Base-by-base conservation (phyloP, 768 basidiomycete species). In the Lentinula edodes region DNA sequence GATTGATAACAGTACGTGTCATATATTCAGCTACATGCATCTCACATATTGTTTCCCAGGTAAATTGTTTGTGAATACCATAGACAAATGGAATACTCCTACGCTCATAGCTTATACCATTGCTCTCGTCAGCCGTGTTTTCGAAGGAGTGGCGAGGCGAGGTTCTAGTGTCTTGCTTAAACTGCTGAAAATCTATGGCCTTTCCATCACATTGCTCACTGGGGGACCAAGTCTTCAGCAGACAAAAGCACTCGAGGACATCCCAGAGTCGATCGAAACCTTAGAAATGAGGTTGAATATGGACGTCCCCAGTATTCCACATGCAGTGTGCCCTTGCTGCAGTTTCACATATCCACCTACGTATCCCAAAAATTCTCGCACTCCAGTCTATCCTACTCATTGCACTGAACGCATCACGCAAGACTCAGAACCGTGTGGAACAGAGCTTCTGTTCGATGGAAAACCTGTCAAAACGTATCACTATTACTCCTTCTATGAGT, bases 401-500 rank as follows among this genome's bases (percentile, higher is more conserved):
- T n/a, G n/a, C n/a, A n/a, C n/a, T n/a, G n/a, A n/a, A n/a, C n/a
- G n/a, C n/a, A n/a, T 18, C 23, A 5, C 45, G 42, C 43, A 28
- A 6, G 18, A 2, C 23, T 20, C 42, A n/a, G 32, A 18, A 38
- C 2, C 34, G 41, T 60, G 58, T 20, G 43, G 43, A n/a, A 34
- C 58, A 23, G 13, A 15, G 2, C 16, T 62, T 4, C 34, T 62
- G 43, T 2, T n/a, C 7, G 5, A 46, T 32, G 55, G 55, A 2
- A 23, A 50, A 6, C 61, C 61, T 1, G 34, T 46, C 7, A 62
- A 62, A 34, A 16, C 36, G 3, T 57, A 57, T 20, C 28, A 62
- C 7, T 62, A 57, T 28, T 57, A 57, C 20, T 34, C 61, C 3
- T 62, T 62, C 34, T 36, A 48, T 6, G 55, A 62, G 5, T 62